Evolutionary conservation across 495 filamentous ascomycete species (phyloP).

Genomic region (Extremus antarcticus): DNA sequence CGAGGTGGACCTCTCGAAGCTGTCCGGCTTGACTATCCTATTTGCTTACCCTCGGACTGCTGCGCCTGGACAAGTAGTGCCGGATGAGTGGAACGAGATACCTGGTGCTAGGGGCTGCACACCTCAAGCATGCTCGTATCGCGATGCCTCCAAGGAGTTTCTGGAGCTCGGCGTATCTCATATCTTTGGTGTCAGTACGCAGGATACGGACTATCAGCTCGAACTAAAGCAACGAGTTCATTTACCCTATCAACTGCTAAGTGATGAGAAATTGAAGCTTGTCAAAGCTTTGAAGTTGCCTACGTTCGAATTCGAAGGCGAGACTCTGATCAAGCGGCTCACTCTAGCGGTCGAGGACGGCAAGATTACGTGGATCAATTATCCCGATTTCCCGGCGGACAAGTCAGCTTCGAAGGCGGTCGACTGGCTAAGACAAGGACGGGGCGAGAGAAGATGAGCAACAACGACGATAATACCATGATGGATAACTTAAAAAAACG

Average conservation of each 20-base stretch:
- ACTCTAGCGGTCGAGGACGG: slow-evolving; percentile 22
- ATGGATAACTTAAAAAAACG: not conserved
- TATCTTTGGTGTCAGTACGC: slow-evolving; percentile 22
- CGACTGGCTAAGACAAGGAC: slow-evolving; percentile 17
- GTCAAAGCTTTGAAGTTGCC: slow-evolving; percentile 18
- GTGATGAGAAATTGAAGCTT: slow-evolving; percentile 23
- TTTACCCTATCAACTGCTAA: slow-evolving; percentile 24
- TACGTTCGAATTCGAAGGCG: slow-evolving; percentile 22
- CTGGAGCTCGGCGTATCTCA: slow-evolving; percentile 12
- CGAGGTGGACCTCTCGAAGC: slow-evolving; percentile 16
- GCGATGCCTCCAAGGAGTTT: slow-evolving; percentile 18
- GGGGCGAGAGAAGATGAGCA: not conserved
- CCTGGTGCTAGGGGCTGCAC: slow-evolving; percentile 28
- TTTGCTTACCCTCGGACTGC: slow-evolving; percentile 24
- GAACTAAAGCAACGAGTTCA: slow-evolving; percentile 21
- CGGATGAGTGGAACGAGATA: slow-evolving; percentile 21
- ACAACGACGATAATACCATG: not conserved
- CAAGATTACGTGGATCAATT: slow-evolving; percentile 22
- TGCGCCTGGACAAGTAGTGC: slow-evolving; percentile 18
- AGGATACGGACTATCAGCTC: slow-evolving; percentile 21
- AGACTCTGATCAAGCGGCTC: slow-evolving; percentile 21
- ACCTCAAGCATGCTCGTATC: slow-evolving; percentile 27
- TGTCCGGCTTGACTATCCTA: slow-evolving; percentile 22
- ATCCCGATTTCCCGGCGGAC: slow-evolving; percentile 27
- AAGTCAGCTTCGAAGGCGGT: slow-evolving; percentile 21